A percentile compares a stretch with the other conserved stretches of the same genome.
Conservation (phyloP, 2,329 filamentous ascomycete species). For the Hymenoscyphus fructigenus region DNA sequence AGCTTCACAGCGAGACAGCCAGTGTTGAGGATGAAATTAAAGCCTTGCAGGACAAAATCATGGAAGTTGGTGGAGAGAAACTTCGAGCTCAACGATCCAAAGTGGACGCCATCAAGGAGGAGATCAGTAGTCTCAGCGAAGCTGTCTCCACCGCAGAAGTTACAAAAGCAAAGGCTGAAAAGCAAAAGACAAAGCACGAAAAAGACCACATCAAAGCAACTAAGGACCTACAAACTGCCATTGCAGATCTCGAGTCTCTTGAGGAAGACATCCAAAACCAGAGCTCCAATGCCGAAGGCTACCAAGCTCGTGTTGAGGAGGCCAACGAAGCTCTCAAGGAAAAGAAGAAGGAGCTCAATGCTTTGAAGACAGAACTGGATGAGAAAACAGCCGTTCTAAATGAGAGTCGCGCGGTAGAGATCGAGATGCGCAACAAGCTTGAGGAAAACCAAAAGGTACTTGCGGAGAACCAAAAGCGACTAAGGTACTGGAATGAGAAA, state of each 20-base stretch:
- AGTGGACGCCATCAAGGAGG: conserved; percentile 84
- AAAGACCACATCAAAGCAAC: conserved; percentile 78
- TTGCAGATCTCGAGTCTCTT: conserved; percentile 72
- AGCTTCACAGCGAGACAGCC: conserved; percentile 79
- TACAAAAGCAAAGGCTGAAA: conserved; percentile 87
- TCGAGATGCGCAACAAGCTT: conserved; percentile 97
- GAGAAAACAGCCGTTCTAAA: conserved; percentile 84
- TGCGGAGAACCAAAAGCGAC: conserved; percentile 78
- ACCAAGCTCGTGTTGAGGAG: conserved; percentile 73
- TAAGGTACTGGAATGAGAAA: conserved; percentile 88
- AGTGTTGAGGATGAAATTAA: conserved; percentile 94
- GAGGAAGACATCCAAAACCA: conserved; percentile 79
- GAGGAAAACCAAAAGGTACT: conserved; percentile 94
- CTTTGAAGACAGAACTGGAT: conserved; percentile 82
- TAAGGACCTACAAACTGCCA: conserved; percentile 73
- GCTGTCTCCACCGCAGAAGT: conserved; percentile 85
- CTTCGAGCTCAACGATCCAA: conserved; percentile 86
- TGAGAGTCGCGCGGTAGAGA: conserved; percentile 82
- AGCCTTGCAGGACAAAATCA: conserved; percentile 90
- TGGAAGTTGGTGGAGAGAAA: conserved; percentile 95
- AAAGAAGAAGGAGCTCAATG: conserved; percentile 77
- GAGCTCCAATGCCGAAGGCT: conserved; percentile 69
- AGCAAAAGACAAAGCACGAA: conserved; percentile 82
- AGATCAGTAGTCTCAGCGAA: conserved; percentile 78
- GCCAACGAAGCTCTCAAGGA: conserved; percentile 74